Evolutionary conservation across 2,329 filamentous ascomycete species (phyloP).

Genomic region (Fusarium begoniae): DNA sequence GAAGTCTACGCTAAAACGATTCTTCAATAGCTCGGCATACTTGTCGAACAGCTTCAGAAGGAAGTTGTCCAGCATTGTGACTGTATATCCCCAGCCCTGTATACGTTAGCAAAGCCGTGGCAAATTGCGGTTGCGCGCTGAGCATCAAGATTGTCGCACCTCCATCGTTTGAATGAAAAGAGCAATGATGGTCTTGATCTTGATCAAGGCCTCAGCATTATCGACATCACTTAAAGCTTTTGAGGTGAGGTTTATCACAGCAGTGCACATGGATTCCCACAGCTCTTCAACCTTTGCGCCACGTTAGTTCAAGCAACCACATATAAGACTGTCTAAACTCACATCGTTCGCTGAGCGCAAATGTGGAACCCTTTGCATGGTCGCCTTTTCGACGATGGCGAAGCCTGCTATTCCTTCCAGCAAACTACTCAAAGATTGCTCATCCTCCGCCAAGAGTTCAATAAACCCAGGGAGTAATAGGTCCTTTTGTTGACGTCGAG

Average conservation of each 20-base stretch:
- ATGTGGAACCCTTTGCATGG: slow-evolving; percentile 86
- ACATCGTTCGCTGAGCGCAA: slow-evolving; percentile 85
- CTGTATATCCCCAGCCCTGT: slow-evolving; percentile 92
- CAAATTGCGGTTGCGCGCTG: slow-evolving; percentile 61
- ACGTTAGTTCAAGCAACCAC: slow-evolving; percentile 2
- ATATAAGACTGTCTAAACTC: slow-evolving; percentile 44
- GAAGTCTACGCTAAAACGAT: slow-evolving; percentile 93
- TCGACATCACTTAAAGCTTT: slow-evolving; percentile 81
- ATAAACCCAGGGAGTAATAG: slow-evolving; percentile 81
- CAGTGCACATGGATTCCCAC: slow-evolving; percentile 98
- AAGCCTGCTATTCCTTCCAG: slow-evolving; percentile 96
- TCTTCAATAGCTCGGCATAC: slow-evolving; percentile 91
- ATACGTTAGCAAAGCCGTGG: slow-evolving; percentile 72
- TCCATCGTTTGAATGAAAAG: slow-evolving; percentile 99
- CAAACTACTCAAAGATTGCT: slow-evolving; percentile 85
- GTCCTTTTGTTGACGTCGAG: slow-evolving; percentile 90
- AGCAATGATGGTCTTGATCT: slow-evolving; percentile 91
- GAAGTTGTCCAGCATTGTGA: slow-evolving; percentile 82
- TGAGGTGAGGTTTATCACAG: slow-evolving; percentile 82
- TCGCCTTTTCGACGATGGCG: slow-evolving; percentile 94
- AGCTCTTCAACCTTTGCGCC: slow-evolving; percentile 83
- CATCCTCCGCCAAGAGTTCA: slow-evolving; percentile 82
- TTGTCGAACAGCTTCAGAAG: slow-evolving; percentile 91
- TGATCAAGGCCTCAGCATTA: slow-evolving; percentile 89
- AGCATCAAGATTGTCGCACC: slow-evolving; percentile 76